Base-by-base conservation (phyloP, 2,329 filamentous ascomycete genomes). In the Zelopaecilomyces penicillatus region DNA sequence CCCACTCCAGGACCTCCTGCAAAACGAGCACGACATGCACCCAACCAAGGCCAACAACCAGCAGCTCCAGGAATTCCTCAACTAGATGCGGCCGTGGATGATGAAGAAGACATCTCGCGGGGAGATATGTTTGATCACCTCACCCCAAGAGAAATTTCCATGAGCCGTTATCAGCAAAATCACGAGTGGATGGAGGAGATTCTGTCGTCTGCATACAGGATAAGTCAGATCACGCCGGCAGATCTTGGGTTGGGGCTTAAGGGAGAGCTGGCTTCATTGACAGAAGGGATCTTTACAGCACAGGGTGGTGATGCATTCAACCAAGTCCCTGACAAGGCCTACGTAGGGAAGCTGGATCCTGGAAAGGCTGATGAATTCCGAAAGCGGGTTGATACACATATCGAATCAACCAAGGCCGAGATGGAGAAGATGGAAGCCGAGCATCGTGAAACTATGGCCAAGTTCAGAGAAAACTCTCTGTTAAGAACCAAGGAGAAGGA, bases 181-280 rank as follows among this genome's bases (percentile, higher is more conserved):
- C 91, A 98, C 57, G 88, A 95, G 63, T 97, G 91, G 93, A 95
- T 98, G 87, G 93, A 97, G 59, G 91, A 98, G 65, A 83, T 98
- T 29, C 78, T 97, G 43, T 87, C 86, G 1, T 97, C 91, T 1
- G 88, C 90, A 0, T 96, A 95, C 60, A 76, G 85, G 27, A 85
- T 91, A 50, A 78, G 77, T 41, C 87, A 94, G 60, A 95, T 98
- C 46, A 80, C 83, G 6, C 89, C 91, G 1, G 80, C 89, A 3
- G 90, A 95, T 60, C 77, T 97, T 31, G 89, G 89, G 1, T 71
- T 97, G 7, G 93, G 93, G 4, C 75, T 85, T 41, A 86, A 83
- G 64, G 93, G 93, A 33, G 85, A 90, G 63, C 73, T 98, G 19
- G 82, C 86, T 27, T 74, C 78, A 0, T 68, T 97, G 43, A 97